phyloP scores from a whole-genome alignment of 139 green algal species.

The Asterochloris sp. region DNA sequence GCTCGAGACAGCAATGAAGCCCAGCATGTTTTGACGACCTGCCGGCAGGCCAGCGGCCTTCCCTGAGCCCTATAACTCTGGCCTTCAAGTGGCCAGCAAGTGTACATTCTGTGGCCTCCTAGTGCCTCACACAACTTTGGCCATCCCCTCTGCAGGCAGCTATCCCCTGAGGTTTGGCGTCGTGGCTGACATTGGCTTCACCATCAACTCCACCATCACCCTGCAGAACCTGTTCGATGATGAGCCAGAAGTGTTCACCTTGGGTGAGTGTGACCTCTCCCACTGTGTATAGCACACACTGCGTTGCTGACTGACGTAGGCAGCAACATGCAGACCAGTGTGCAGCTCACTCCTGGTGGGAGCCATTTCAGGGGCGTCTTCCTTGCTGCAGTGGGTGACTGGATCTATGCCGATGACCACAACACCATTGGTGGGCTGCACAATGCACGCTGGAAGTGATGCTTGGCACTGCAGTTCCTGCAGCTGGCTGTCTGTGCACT shows the following conservation, averaged over 20 bases:
- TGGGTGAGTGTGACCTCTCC: conserved; percentile 19
- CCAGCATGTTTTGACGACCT: no score
- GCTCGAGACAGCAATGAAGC: no score
- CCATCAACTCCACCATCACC: conserved; percentile 12
- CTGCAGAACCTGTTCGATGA: background rate
- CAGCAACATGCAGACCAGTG: no score
- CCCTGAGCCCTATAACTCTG: no score
- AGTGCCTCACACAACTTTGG: no score
- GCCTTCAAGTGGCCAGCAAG: no score
- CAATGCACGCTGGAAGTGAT: background rate
- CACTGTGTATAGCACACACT: background rate
- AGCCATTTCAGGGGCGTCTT: no score
- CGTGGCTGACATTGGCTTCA: conserved; percentile 17
- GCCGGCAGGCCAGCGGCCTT: no score
- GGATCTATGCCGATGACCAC: conserved; percentile 14
- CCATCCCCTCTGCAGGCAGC: background rate
- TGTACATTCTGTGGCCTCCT: no score
- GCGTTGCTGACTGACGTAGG: background rate
- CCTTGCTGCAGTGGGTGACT: background rate
- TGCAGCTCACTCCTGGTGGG: no score
- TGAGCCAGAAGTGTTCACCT: background rate
- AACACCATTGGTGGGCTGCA: conserved; percentile 3
- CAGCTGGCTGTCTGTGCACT: background rate
- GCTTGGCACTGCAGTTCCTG: background rate
- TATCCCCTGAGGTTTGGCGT: conserved; percentile 19